Conservation (phyloP, 257 asterid species). For the Salvia splendens region DNA sequence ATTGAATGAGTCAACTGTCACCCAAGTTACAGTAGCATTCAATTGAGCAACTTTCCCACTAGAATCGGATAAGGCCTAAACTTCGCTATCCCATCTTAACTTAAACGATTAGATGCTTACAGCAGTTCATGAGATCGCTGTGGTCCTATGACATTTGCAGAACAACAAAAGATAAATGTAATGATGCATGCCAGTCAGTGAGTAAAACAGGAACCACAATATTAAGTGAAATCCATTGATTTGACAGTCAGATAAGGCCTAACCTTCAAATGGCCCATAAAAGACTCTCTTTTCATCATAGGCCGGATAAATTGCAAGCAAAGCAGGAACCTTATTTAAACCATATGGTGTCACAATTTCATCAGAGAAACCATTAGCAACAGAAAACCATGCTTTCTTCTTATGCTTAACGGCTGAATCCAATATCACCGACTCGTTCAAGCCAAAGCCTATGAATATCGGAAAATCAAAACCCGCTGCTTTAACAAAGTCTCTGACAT, state of each 20-base stretch:
- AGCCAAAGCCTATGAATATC: slow-evolving; percentile 87
- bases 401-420: slow-evolving; percentile 71
- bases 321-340: slow-evolving; percentile 74
- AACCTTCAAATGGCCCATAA: slow-evolving; percentile 93
- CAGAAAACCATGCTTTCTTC: slow-evolving; percentile 91
- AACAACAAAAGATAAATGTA: background rate
- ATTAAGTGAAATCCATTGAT: background rate
- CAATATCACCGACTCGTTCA: slow-evolving; percentile 56
- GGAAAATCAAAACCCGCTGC: slow-evolving; percentile 77
- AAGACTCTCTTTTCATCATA: slow-evolving; percentile 65
- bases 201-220: background rate
- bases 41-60: background rate
- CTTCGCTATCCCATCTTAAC: background rate
- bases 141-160: background rate
- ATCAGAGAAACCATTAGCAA: slow-evolving; percentile 70
- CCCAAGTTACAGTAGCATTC: background rate
- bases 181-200: background rate
- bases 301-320: slow-evolving; percentile 61
- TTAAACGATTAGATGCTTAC: background rate
- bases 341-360: slow-evolving; percentile 56
- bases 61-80: background rate
- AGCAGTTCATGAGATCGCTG: background rate
- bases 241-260: slow-evolving; percentile 29
- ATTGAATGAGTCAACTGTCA: background rate
- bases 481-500: slow-evolving; percentile 60